A percentile compares a stretch with the other conserved stretches of the same genome.
Conservation (phyloP, 257 asterid genomes). For the Fraxinus anomala region DNA sequence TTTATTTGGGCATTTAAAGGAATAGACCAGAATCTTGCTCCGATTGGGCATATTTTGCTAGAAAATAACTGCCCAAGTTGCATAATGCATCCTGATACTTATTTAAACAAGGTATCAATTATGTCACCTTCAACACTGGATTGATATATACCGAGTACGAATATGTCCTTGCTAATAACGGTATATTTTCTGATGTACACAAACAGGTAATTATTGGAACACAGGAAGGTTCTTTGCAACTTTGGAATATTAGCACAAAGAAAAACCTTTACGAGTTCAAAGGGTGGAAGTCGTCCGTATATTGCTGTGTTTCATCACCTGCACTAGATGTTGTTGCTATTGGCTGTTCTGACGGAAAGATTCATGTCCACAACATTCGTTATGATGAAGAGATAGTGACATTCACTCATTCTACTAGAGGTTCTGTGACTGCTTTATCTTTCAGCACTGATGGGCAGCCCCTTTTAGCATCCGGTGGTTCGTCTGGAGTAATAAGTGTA, state of each 20-base stretch:
- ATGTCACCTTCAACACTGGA: background rate
- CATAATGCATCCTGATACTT: conserved; percentile 94
- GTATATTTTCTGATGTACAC: background rate
- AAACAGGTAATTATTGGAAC: conserved; percentile 77
- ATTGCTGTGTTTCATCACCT: conserved; percentile 86
- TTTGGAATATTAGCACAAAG: conserved; percentile 93
- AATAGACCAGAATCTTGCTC: conserved; percentile 50
- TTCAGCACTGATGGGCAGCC: conserved; percentile 94
- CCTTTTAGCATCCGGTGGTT: conserved; percentile 91
- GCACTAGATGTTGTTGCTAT: conserved; percentile 88
- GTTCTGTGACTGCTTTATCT: conserved; percentile 80
- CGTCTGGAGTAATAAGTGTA: conserved; percentile 88
- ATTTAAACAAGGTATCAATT: conserved; percentile 72
- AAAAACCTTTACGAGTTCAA: conserved; percentile 71
- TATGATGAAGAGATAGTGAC: conserved; percentile 78
- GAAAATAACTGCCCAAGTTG: conserved; percentile 77
- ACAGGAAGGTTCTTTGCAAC: conserved; percentile 78
- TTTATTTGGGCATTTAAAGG: conserved; percentile 91
- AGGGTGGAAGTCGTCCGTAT: conserved; percentile 70
- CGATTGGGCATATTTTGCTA: conserved; percentile 65
- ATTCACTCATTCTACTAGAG: conserved; percentile 76
- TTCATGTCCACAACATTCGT: conserved; percentile 79
- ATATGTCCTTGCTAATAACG: conserved; percentile 7
- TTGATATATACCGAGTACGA: conserved; percentile 7
- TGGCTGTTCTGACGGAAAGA: conserved; percentile 88